Evolutionary conservation across 1,139 yeast genomes (phyloP), one percentile per base, ranked within the genome.

Genomic region (Geotrichum klebahnii): DNA sequence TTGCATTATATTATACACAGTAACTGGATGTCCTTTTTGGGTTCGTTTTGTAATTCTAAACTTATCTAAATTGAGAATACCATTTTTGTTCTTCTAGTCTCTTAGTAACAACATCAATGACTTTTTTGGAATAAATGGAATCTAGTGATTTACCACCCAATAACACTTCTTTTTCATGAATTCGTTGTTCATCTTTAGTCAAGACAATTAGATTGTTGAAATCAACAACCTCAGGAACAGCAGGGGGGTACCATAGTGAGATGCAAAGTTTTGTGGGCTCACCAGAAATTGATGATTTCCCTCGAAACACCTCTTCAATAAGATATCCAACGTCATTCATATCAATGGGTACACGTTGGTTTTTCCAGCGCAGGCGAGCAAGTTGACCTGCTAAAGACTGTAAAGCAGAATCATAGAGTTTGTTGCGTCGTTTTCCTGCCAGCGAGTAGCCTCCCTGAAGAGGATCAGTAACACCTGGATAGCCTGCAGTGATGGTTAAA

Each of bases 261-360:
- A 92, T 73, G 1, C 90, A 79, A 53, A 90, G 71, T 59, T 89
- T 79, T 1, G 95, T 84, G 12, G 90, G 81, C 62, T 76, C 86
- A 26, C 90, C 87, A n/a, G 95, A 82, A 20, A 92, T 77, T 20
- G 92, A 94, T 0, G 96, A 84, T 65, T 88, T 88, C 8, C 97
- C 97, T 54, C 94, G 79, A 73, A 81, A 92, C 1, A 92, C 82
- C 67, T 92, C 98, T 62, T 90, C 97, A 43, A 90, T 74, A n/a
- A 92, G 73, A 62, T 89, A 92, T 46, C 81, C 86, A 20, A 87
- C 82, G 55, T 92, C 98, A 47, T 70, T 70, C 48, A 82, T 63
- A 4, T 90, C 76, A 37, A 89, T 73, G 24, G 92, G 95, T 16
- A 85, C 80, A 2, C 60, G 54, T 32, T 55, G 84, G 85, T 40